Conservation (phyloP, 2,329 filamentous ascomycete genomes). For the Pestalotiopsis sp. region DNA sequence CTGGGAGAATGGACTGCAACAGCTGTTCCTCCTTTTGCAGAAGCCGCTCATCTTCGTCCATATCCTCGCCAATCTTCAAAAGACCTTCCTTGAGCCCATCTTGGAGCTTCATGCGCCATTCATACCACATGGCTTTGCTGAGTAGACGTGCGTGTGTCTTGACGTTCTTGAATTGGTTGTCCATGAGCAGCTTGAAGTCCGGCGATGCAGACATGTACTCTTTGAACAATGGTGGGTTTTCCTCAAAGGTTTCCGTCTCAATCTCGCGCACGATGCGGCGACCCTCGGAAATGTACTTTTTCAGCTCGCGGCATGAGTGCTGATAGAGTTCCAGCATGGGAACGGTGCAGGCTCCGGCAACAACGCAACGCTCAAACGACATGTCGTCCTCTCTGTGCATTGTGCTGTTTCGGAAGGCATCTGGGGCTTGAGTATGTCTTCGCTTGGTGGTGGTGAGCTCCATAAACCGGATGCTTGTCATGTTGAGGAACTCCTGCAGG, state of each 20-base stretch:
- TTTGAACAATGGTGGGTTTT: conserved; percentile 88
- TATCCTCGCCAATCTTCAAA: conserved; percentile 72
- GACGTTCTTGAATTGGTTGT: conserved; percentile 96
- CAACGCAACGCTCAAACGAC: conserved; percentile 76
- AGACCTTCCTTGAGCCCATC: conserved; percentile 81
- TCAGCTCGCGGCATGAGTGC: conserved; percentile 92
- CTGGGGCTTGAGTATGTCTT: conserved; percentile 76
- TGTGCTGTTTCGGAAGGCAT: conserved; percentile 44
- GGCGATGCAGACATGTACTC: conserved; percentile 88
- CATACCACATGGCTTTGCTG: conserved; percentile 97
- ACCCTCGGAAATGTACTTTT: conserved; percentile 94
- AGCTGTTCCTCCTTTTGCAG: conserved; percentile 71
- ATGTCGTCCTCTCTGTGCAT: conserved; percentile 51
- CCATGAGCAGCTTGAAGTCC: conserved; percentile 84
- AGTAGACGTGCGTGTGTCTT: conserved; percentile 88
- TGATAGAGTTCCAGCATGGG: conserved; percentile 95
- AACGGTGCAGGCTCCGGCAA: conserved; percentile 87
- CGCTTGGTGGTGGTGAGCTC: conserved; percentile 96
- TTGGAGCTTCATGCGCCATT: conserved; percentile 91
- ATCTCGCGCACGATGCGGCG: conserved; percentile 88
- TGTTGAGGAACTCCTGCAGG: conserved; percentile 88
- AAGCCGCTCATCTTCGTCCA: conserved; percentile 72
- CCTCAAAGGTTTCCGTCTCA: conserved; percentile 83
- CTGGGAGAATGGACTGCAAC: conserved; percentile 69
- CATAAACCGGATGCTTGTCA: conserved; percentile 98